Base-by-base conservation (phyloP, 1,284 basidiomycete genomes). In the Pseudozyma thailandica region DNA sequence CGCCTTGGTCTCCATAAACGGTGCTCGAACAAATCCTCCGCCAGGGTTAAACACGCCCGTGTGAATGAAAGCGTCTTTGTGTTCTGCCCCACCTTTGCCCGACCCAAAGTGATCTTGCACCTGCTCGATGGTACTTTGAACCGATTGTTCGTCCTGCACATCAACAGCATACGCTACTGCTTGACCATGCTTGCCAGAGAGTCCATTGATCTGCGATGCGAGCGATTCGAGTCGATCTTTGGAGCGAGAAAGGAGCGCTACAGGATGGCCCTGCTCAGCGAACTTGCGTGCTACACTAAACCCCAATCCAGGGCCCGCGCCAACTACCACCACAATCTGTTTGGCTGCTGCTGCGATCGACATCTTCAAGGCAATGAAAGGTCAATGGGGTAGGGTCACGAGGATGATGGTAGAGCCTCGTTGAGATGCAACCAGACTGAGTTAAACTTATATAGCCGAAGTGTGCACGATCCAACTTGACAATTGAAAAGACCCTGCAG, bases 41-140 rank as follows among this genome's bases (percentile, higher is more conserved):
- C 51, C 58, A 12, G 70, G 70, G 47, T 72, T 72, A 39, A 69
- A 70, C 3, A 72, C 57, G 21, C 70, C 70, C 3, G 66, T 64
- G 42, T 64, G 61, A 28, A 70, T 64, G 21, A 31, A 53, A 7
- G 66, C 66, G 21, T 48, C 66, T 27, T 60, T 31, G 21, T 70
- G 66, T n/a, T 57, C 28, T 7, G 53, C 46, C 10, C 58, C 64
- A 1, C 21, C 63, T 23, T 68, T 57, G 6, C 59, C 64, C 30
- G 48, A 54, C 2, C 28, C 20, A 26, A 72, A 64, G 18, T 72
- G 56, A 8, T 57, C 42, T 28, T 69, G 52, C 2, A 72, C 42
- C 43, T 55, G 50, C 27, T 52, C 33, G 20, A 72, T 56, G 21
- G 59, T 59, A 13, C 12, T 26, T 20, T 54, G 26, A 3, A 69